Percentiles rank a stretch among this genome's conserved stretches.
Conservation (phyloP, 345 rosid genomes). For the Syzygium grande region DNA sequence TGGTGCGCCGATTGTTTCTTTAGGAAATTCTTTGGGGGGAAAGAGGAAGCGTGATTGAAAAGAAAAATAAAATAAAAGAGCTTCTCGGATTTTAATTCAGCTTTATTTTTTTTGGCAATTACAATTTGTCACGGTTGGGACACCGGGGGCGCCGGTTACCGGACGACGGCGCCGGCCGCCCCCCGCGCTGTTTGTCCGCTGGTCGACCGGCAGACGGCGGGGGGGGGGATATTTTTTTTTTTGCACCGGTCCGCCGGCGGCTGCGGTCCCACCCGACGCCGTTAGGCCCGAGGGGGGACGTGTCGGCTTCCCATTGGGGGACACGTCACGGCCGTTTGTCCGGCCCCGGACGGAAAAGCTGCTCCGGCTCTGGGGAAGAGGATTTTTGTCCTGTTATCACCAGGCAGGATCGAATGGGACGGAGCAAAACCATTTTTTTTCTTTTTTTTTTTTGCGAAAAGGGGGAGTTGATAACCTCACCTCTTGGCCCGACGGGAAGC, state of each 20-base stretch:
- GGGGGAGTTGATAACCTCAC: background rate
- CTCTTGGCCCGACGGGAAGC: background rate
- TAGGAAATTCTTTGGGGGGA: background rate
- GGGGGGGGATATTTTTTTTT: background rate
- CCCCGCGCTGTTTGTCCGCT: slow-evolving; percentile 3
- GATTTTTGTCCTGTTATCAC: slow-evolving; percentile 29
- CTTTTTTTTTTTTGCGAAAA: background rate
- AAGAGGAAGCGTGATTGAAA: background rate
- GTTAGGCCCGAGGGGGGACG: background rate
- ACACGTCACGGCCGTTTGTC: slow-evolving; percentile 11
- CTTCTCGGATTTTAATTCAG: background rate
- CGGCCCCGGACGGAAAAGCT: slow-evolving; percentile 18
- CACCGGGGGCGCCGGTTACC: background rate
- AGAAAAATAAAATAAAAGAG: background rate
- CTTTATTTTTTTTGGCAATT: background rate
- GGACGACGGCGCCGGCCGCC: no score
- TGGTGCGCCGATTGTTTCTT: background rate
- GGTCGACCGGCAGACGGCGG: slow-evolving; percentile 8
- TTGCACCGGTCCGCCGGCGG: background rate
- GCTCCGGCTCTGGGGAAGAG: slow-evolving; percentile 25
- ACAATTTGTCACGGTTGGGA: background rate
- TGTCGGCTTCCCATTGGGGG: background rate
- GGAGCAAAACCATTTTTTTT: background rate
- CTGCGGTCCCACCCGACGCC: background rate
- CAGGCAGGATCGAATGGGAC: slow-evolving; percentile 20